phyloP scores from a whole-genome alignment of 106 monocot genomes.

The Dactylorhiza incarnata region DNA sequence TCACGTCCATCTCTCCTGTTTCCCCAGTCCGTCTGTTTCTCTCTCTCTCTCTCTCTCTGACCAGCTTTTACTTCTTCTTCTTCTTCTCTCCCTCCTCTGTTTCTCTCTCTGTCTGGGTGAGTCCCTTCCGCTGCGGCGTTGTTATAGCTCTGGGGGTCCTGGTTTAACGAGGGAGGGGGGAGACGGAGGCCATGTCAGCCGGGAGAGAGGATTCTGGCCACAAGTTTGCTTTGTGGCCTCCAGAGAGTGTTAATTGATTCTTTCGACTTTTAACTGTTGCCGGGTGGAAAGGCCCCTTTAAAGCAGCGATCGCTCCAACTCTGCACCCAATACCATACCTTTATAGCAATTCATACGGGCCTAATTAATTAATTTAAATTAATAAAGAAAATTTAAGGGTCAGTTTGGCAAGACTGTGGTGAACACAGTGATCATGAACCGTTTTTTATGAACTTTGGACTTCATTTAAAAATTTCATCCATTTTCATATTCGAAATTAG shows the following conservation, averaged over 20 bases:
- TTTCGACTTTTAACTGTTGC: slow-evolving; percentile 6
- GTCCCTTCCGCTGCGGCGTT: not conserved
- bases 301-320: not conserved
- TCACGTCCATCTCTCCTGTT: not conserved
- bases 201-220: slow-evolving; percentile 8
- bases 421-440: too few species aligned
- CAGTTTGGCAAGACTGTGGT: too few species aligned
- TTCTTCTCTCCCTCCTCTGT: slow-evolving; percentile 1
- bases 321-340: slow-evolving; percentile 3
- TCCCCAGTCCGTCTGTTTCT: too few species aligned
- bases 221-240: slow-evolving; percentile 13
- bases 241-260: slow-evolving; percentile 17
- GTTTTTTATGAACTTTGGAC: too few species aligned
- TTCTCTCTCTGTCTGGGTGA: not conserved
- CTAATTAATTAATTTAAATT: not conserved
- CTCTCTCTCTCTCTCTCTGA: not conserved
- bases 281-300: not conserved
- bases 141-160: not conserved
- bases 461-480: too few species aligned
- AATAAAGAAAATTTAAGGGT: too few species aligned
- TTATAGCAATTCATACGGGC: not conserved
- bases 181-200: slow-evolving; percentile 16
- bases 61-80: not conserved
- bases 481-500: too few species aligned
- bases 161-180: slow-evolving; percentile 8